A percentile compares a stretch with the other conserved stretches of the same genome.
Evolutionary conservation across 2,329 filamentous ascomycete species (phyloP).

Genomic region (Hirsutella thompsonii): DNA sequence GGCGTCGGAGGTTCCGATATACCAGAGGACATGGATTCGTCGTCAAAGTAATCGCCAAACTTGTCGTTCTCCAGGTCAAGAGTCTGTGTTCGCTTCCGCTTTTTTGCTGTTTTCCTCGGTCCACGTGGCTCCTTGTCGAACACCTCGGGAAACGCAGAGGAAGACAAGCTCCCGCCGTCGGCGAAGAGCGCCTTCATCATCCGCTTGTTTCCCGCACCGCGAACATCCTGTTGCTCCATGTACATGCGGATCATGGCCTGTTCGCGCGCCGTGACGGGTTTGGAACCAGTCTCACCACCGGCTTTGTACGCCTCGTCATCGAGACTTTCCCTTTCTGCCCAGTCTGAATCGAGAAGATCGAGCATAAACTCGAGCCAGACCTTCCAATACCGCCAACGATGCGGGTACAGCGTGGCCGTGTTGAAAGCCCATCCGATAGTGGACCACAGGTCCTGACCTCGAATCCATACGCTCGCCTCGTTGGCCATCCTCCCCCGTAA

Average conservation of each 20-base stretch:
- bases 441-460: conserved; percentile 81
- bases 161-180: conserved; percentile 41
- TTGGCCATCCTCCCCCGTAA: conserved; percentile 49
- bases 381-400: conserved; percentile 72
- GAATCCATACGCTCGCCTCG: conserved; percentile 54
- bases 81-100: conserved; percentile 32
- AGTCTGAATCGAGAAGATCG: conserved; percentile 62
- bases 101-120: conserved; percentile 26
- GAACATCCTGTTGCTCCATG: conserved; percentile 30
- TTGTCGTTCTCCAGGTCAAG: conserved; percentile 47
- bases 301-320: conserved; percentile 24
- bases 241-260: conserved; percentile 51
- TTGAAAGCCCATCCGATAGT: conserved; percentile 88
- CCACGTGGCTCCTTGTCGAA: conserved; percentile 49
- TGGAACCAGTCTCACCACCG: conserved; percentile 9
- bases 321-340: conserved; percentile 40
- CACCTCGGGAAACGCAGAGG: conserved; percentile 48
- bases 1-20: conserved; percentile 33
- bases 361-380: conserved; percentile 71
- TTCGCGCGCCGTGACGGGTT: conserved; percentile 21
- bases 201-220: conserved; percentile 33
- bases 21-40: conserved; percentile 37
- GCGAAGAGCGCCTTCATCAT: conserved; percentile 57
- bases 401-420: conserved; percentile 61
- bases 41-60: conserved; percentile 47